These are phyloP conservation scores for Lipomyces sp. DNA, from an alignment of 805 yeast species.

Conservation along the genomic window DNA sequence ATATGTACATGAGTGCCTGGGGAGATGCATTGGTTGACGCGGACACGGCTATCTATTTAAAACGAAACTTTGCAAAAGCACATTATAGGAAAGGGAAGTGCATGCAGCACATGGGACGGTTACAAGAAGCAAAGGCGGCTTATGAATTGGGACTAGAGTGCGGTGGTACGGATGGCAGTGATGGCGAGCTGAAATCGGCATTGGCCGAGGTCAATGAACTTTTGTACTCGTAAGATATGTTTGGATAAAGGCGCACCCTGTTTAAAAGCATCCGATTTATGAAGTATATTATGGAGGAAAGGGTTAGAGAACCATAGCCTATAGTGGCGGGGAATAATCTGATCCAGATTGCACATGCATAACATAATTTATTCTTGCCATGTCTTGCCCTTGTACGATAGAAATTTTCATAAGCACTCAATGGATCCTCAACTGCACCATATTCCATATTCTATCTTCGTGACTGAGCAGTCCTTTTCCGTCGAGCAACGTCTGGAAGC, in stretches of 20 bases:
- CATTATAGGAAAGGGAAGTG: conserved; percentile 46
- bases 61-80: conserved; percentile 44
- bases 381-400: neutral
- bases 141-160: conserved; percentile 39
- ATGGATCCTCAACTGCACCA: neutral
- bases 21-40: conserved; percentile 49
- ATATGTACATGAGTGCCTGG: conserved; percentile 45
- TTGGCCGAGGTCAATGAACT: conserved; percentile 29
- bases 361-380: neutral
- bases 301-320: neutral
- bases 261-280: neutral
- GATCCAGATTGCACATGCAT: neutral
- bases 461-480: conserved; percentile 21
- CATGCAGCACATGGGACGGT: conserved; percentile 38
- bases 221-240: conserved; percentile 10
- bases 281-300: neutral
- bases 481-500: conserved; percentile 56
- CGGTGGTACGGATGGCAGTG: conserved; percentile 34
- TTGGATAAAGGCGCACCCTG: neutral
- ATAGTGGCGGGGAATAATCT: neutral
- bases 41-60: conserved; percentile 44
- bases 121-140: conserved; percentile 41
- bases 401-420: neutral
- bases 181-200: conserved; percentile 37
- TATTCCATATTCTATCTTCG: conserved; percentile 6